phyloP scores from a whole-genome alignment of 331 rosid species.

The Pyracantha coccinea region DNA sequence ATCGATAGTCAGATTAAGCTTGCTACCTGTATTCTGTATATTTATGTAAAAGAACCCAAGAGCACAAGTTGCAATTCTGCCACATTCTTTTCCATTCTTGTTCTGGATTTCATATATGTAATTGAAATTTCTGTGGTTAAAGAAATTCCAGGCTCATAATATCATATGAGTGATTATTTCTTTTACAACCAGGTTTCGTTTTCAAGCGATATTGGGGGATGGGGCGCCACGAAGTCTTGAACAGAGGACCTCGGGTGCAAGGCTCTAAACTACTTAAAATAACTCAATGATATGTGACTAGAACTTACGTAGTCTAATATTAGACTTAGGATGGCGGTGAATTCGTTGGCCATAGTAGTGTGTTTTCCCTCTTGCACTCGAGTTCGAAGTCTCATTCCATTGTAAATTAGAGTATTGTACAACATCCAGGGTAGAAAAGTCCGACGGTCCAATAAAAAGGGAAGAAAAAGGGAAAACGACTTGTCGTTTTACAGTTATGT shows the following conservation, averaged over 20 bases:
- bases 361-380: too few species aligned
- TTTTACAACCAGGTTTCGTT: neutral
- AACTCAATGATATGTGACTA: too few species aligned
- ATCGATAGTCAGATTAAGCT: conserved; percentile 17
- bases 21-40: conserved; percentile 39
- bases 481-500: neutral
- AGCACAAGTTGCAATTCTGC: conserved; percentile 14
- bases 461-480: neutral
- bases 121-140: conserved; percentile 19
- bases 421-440: too few species aligned
- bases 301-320: too few species aligned
- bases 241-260: neutral
- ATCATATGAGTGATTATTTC: conserved; percentile 6
- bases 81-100: conserved; percentile 51
- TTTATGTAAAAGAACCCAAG: conserved; percentile 24
- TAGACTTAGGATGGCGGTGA: too few species aligned
- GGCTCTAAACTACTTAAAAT: too few species aligned
- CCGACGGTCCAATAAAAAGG: too few species aligned
- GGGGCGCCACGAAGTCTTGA: neutral
- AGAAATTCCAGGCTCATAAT: conserved; percentile 13
- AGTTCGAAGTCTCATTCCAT: too few species aligned
- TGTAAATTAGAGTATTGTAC: too few species aligned
- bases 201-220: too few species aligned
- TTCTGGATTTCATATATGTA: conserved; percentile 22
- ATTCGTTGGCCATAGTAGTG: too few species aligned